Base-by-base conservation (phyloP, 2,329 filamentous ascomycete genomes). In the Neofusicoccum ribis region DNA sequence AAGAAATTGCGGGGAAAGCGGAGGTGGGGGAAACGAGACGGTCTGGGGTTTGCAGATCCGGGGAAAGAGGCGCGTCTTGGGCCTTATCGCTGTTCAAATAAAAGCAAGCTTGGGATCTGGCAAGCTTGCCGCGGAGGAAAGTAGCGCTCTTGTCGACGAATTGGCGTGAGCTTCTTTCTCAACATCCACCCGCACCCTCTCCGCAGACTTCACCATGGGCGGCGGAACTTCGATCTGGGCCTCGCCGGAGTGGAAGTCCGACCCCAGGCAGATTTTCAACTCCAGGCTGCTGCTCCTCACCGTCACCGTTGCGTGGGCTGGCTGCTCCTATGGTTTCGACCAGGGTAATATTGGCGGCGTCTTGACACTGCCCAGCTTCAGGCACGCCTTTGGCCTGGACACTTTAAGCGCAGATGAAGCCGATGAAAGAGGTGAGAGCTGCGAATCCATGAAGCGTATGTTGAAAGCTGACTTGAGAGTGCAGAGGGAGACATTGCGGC, bases 291-390 rank as follows among this genome's bases (percentile, higher is more conserved):
- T 74, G 5, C 74, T 74, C 31, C 69, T 78, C 3, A 71, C 74
- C 2, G 66, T 74, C 14, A 73, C 76, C 0, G 74, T 78, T 20
- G 73, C 75, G 7, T 75, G 77, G 67, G 77, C 76, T 3, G 77
- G 77, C 6, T 79, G 76, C 44, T 72, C 75, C 5, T 79, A 79
- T 68, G 78, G 77, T 17, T 79, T 79, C 43, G 78, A 80, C 52
- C 74, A 76, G 46, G 77, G 77, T 17, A 79, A 79, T 47, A 80
- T 80, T 39, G 77, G 77, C 1, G 78, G 77, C 3, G 74, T 78
- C 34, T 63, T 79, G 47, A 78, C 74, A 1, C 71, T 80, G 5
- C 70, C 74, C 1, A 75, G 74, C 5, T 79, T 80, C 67, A 68
- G 72, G 37, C 71, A 69, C 65, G 74, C 78, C 0, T 78, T 80